Evolutionary conservation across 495 filamentous ascomycete genomes (phyloP).

Genomic region (Monascus purpureus): DNA sequence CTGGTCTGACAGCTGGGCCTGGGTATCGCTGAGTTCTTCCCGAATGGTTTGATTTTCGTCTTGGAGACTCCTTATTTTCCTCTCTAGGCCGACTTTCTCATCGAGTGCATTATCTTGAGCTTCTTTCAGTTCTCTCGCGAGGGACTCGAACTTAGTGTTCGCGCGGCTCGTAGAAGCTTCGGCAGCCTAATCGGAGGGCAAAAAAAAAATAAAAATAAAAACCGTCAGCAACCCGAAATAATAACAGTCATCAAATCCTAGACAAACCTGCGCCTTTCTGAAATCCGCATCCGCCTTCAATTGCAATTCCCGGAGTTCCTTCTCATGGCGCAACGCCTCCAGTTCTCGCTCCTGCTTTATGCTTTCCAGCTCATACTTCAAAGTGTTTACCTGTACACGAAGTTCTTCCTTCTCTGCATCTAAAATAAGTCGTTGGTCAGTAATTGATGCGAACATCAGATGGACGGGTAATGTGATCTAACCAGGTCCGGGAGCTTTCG

Average conservation of each 20-base stretch:
- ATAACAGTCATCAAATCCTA: neutral
- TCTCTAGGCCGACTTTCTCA: constrained; percentile 57
- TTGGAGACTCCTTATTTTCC: constrained; percentile 51
- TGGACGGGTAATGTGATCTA: constrained; percentile 1
- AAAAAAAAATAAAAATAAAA: neutral
- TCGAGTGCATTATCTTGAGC: constrained; percentile 49
- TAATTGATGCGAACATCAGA: too few species aligned
- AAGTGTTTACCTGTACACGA: constrained; percentile 50
- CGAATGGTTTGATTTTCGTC: constrained; percentile 57
- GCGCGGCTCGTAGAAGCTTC: constrained; percentile 57
- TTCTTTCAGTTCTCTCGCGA: constrained; percentile 59
- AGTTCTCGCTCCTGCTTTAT: constrained; percentile 81
- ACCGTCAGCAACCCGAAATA: constrained; percentile 7
- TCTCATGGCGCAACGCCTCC: constrained; percentile 57
- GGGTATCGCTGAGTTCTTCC: constrained; percentile 67
- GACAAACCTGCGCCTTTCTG: constrained; percentile 54
- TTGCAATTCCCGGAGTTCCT: constrained; percentile 64
- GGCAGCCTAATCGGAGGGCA: constrained; percentile 25
- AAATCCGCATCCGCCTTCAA: constrained; percentile 71
- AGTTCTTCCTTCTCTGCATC: constrained; percentile 50
- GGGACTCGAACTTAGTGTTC: constrained; percentile 52
- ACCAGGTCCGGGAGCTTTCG: constrained; percentile 16
- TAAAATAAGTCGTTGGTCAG: too few species aligned
- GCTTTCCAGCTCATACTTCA: constrained; percentile 56
- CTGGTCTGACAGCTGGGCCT: constrained; percentile 53